Percentiles rank a stretch among this genome's conserved stretches.
phyloP scores from a whole-genome alignment of 345 rosid species.

The Clausena lansium region DNA sequence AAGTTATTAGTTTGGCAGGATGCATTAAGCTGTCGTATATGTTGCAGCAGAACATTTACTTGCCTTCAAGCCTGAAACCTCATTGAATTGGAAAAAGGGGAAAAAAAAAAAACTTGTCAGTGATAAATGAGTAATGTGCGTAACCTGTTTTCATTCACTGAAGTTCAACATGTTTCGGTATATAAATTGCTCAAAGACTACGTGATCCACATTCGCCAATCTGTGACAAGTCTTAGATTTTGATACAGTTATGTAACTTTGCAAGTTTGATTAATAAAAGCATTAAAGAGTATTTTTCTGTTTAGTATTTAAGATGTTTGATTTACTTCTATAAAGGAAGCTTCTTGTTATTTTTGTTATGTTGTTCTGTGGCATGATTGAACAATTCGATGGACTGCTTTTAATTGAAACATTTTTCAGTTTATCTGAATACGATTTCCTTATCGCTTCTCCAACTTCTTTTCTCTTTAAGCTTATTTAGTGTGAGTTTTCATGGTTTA shows the following conservation, averaged over 20 bases:
- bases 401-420: not conserved
- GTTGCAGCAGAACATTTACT: not conserved
- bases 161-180: not conserved
- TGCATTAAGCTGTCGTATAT: not conserved
- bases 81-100: not conserved
- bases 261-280: not conserved
- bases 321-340: not conserved
- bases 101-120: not conserved
- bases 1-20: slow-evolving; percentile 1
- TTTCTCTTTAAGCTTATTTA: not conserved
- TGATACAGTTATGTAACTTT: not conserved
- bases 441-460: not conserved
- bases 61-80: slow-evolving; percentile 1
- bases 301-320: not conserved
- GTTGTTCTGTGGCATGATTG: not conserved
- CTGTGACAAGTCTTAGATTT: not conserved
- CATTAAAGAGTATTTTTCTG: not conserved
- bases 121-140: not conserved
- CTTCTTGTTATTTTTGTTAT: not conserved
- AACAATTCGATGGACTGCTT: not conserved
- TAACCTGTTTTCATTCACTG: not conserved
- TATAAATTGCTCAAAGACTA: not conserved
- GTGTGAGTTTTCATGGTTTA: not conserved
- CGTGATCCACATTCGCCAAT: not conserved
- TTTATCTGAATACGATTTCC: not conserved